Percentiles rank a stretch among this genome's conserved stretches.
These are phyloP conservation scores for Xylariaceae sp. DNA, from an alignment of 2,329 filamentous ascomycete genomes.

Conservation along the genomic window DNA sequence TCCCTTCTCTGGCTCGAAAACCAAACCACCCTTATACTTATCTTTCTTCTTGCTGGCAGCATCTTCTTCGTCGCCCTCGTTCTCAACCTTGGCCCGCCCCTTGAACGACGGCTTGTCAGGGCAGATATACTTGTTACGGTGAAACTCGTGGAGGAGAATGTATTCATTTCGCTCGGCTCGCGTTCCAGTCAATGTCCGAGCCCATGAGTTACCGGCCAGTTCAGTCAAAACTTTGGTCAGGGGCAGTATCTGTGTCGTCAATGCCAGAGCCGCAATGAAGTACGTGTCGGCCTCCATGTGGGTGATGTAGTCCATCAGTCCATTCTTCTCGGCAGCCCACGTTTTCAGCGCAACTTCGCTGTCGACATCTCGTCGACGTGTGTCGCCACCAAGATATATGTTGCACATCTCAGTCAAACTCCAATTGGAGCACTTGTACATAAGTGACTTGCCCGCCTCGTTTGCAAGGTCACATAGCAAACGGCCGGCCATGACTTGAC, in stretches of 20 bases:
- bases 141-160: conserved; percentile 95
- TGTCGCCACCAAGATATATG: conserved; percentile 71
- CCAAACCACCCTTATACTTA: conserved; percentile 97
- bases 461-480: conserved; percentile 92
- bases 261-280: conserved; percentile 84
- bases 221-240: conserved; percentile 95
- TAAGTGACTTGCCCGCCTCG: conserved; percentile 92
- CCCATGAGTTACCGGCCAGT: conserved; percentile 96
- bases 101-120: conserved; percentile 88
- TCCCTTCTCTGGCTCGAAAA: conserved; percentile 96
- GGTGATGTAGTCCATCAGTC: conserved; percentile 86
- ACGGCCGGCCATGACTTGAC: conserved; percentile 81
- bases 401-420: conserved; percentile 96
- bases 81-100: conserved; percentile 65
- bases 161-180: conserved; percentile 97
- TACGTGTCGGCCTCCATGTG: conserved; percentile 95
- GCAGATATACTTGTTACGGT: conserved; percentile 95
- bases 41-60: conserved; percentile 91
- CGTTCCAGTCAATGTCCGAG: conserved; percentile 88
- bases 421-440: conserved; percentile 98
- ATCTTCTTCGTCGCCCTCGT: conserved; percentile 65
- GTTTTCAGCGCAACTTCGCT: conserved; percentile 80
- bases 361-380: conserved; percentile 76
- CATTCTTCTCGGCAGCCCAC: conserved; percentile 78
- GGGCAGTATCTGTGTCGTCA: conserved; percentile 86